Evolutionary conservation across 495 filamentous ascomycete species (phyloP), one percentile per base, ranked within the genome.

Genomic region (Bryoglossum gracile): DNA sequence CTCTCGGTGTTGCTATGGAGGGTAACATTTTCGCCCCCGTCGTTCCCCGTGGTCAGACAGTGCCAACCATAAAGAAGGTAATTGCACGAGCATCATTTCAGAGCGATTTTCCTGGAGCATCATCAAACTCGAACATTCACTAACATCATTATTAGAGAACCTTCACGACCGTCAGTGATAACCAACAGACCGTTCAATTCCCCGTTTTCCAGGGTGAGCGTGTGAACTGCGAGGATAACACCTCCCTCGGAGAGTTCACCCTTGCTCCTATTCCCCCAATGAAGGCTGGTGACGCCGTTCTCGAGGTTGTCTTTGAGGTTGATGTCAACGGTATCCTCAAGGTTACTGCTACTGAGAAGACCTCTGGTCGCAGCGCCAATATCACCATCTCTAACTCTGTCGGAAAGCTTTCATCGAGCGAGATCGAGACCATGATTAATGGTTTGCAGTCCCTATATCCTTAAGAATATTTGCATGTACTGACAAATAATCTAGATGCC

Each of bases 301-400:
- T 99, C 21, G 92, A 99, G 70, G 87, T 91, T 60, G 90, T 97
- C 65, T 97, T 99, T 71, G 92, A 99, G 74, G 92, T 99, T 64
- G 92, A 99, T 58, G 92, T 96, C 78, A 99, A 99, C 74, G 92
- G 92, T 83, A 97, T 99, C 68, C 84, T 99, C 62, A 99, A 99
- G 82, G 92, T 99, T 59, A 99, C 94, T 56, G 92, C 92, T 55
- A 95, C 89, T 32, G 92, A 99, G 78, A 99, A 99, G 84, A 89
- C 90, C 56, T 96, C 94, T 37, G 92, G 92, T 58, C 88, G 94
- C 61, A 90, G 78, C 62, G 92, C 92, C 68, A 99, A 99, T 80
- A 99, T 99, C 69, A 97, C 94, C 63, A 99, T 99, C 72, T 91
- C 89, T 66, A 99, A 99, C 80, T 94, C 92, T 50, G 92, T 99